These are phyloP conservation scores for Lineolata rhizophorae DNA, from an alignment of 495 filamentous ascomycete genomes.

Conservation along the genomic window DNA sequence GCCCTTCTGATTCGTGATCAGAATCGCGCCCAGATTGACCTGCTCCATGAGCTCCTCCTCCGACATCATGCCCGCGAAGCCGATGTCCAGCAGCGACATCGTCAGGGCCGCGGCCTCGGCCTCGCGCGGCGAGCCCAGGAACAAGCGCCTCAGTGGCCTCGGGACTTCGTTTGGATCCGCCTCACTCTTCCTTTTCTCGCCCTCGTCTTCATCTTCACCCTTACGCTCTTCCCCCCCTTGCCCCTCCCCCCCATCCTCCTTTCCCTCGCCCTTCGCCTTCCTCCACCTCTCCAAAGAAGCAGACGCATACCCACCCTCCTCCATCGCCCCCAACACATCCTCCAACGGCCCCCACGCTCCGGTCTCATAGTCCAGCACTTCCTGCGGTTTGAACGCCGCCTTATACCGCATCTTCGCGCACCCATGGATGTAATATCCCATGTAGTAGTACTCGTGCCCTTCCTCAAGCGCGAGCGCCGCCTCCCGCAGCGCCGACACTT, in stretches of 20 bases:
- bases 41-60: constrained; percentile 31
- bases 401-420: constrained; percentile 82
- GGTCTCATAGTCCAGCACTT: constrained; percentile 60
- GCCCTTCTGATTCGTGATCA: constrained; percentile 16
- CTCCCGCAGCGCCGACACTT: constrained; percentile 70
- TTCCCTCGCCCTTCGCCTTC: constrained; percentile 4
- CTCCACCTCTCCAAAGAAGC: constrained; percentile 1
- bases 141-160: constrained; percentile 1
- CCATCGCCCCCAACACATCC: constrained; percentile 34
- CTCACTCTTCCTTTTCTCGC: neutral
- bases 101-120: constrained; percentile 13
- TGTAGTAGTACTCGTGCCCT: constrained; percentile 53
- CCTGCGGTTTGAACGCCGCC: constrained; percentile 61
- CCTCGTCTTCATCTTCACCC: constrained; percentile 1
- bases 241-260: constrained; percentile 13
- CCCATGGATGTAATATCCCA: constrained; percentile 54
- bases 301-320: constrained; percentile 4
- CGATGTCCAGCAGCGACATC: constrained; percentile 38
- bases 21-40: constrained; percentile 40
- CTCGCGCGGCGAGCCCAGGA: constrained; percentile 3
- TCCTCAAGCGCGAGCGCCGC: constrained; percentile 56
- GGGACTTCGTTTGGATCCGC: neutral
- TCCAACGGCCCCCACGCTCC: constrained; percentile 57
- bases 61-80: constrained; percentile 62
- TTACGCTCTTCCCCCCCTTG: constrained; percentile 18